A percentile compares a stretch with the other conserved stretches of the same genome.
These are phyloP conservation scores for Raffaelea deltoideospora DNA, from an alignment of 2,329 filamentous ascomycete species.

Conservation along the genomic window DNA sequence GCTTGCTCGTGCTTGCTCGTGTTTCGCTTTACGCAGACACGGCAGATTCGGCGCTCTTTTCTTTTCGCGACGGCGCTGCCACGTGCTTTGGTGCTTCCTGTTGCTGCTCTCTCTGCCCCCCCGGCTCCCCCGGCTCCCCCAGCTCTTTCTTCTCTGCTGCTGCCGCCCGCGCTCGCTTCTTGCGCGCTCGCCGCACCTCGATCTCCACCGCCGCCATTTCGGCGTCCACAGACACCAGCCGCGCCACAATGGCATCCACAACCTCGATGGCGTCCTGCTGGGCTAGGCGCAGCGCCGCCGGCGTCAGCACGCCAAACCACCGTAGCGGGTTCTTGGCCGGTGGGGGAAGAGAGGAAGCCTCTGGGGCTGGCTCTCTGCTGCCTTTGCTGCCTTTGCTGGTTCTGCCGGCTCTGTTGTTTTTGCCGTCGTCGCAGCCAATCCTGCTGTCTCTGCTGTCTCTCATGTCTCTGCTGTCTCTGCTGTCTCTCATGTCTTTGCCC, in stretches of 20 bases:
- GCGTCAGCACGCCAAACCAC: constrained; percentile 42
- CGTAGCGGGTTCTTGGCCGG: constrained; percentile 34
- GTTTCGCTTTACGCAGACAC: background rate
- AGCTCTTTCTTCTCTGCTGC: background rate
- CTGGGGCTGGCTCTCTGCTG: no score
- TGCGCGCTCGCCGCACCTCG: constrained; percentile 47
- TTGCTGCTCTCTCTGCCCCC: background rate
- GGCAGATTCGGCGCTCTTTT: background rate
- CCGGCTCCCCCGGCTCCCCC: background rate
- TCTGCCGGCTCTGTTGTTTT: constrained; percentile 4
- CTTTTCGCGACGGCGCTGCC: background rate
- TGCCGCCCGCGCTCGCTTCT: constrained; percentile 33
- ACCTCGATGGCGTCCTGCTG: constrained; percentile 41
- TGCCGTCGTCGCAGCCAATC: constrained; percentile 1
- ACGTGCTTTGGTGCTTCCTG: no score
- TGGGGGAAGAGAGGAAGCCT: no score
- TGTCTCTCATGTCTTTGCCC: constrained; percentile 1
- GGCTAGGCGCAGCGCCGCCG: constrained; percentile 36
- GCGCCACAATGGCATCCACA: constrained; percentile 41
- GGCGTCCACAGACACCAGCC: constrained; percentile 38
- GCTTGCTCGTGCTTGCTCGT: background rate
- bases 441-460: constrained; percentile 2
- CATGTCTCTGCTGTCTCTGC: constrained; percentile 3
- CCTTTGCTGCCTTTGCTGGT: background rate
- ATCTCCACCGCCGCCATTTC: constrained; percentile 53